phyloP scores from a whole-genome alignment of 305 asterid genomes.

The Striga hermonthica region DNA sequence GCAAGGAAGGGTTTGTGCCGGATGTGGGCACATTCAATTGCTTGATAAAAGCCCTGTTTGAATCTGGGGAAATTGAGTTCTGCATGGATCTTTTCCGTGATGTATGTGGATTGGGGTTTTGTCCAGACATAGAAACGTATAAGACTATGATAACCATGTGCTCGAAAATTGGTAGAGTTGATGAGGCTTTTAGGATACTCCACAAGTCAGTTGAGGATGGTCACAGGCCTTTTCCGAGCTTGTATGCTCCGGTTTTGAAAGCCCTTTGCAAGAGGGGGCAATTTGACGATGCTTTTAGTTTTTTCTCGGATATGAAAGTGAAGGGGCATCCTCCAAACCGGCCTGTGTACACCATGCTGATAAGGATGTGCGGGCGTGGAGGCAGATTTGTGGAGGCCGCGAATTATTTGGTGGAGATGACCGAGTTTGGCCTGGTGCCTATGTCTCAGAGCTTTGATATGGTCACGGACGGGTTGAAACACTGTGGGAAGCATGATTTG shows the following conservation, averaged over 20 bases:
- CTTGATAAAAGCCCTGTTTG: conserved; percentile 68
- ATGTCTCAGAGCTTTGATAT: conserved; percentile 79
- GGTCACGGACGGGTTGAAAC: conserved; percentile 84
- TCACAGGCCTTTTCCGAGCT: conserved; percentile 80
- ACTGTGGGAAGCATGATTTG: conserved; percentile 85
- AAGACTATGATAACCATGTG: conserved; percentile 61
- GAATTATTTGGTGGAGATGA: conserved; percentile 92
- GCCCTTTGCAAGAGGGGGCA: conserved; percentile 67
- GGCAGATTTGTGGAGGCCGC: conserved; percentile 90
- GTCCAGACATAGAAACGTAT: conserved; percentile 67
- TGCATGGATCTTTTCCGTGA: conserved; percentile 67
- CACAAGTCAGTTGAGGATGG: conserved; percentile 84
- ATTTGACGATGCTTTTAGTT: conserved; percentile 89
- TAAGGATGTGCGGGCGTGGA: conserved; percentile 84
- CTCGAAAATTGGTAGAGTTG: conserved; percentile 72
- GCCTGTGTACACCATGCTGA: conserved; percentile 83
- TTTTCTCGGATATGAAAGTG: conserved; percentile 83
- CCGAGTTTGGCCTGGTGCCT: conserved; percentile 62
- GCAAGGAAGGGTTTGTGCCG: conserved; percentile 78
- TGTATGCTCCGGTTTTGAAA: conserved; percentile 85
- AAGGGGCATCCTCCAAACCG: conserved; percentile 95
- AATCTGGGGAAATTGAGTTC: conserved; percentile 70
- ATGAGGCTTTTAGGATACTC: conserved; percentile 69
- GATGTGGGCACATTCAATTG: conserved; percentile 80
- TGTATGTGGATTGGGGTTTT: conserved; percentile 62